Evolutionary conservation across 108 stramenopile species (phyloP), one percentile per base, ranked within the genome.

Genomic region (Nitzschia sp.): DNA sequence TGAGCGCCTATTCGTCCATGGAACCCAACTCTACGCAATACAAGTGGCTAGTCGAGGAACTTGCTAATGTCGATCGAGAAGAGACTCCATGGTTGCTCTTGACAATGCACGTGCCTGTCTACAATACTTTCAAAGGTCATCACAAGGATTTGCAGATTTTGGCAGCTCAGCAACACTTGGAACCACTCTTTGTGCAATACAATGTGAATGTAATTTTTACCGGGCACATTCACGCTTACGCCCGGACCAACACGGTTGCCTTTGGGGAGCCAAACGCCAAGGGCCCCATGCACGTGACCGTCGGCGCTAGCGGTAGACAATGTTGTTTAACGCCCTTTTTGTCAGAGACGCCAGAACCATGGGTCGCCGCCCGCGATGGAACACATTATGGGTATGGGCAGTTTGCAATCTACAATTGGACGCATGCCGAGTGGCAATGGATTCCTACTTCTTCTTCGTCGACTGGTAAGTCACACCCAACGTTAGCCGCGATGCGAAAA

Each of bases 151-250:
- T 71, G 30, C 87, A 82, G 68, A 73, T 77, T 24, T 56, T 82
- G 15, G 75, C 78, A 49, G 83, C 91, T 46, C 76, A 71, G 13
- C 45, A 72, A 30, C 70, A 82, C 54, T 64, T 95, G 36, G 93
- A 97, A 78, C 90, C 88, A 0, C 56, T 96, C 25, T 70, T 95
- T 58, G 61, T 84, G 32, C 59, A 84, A 55, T 66, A 95, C 63
- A 55, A 62, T 31, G 96, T 96, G 25, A 94, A 97, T 75, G 46
- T 94, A 26, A 89, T 91, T 0, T 72, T 97, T 51, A 64, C 80
- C 21, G 96, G 94, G n/a, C 96, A 97, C 76, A 81, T 95, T 46
- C 96, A 97, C 83, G 91, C 90, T 31, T 95, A 93, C 65, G 73
- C 84, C 63, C 80, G 95, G 5, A 84, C 89, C 49, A 77, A 75